Evolutionary conservation across 257 asterid genomes (phyloP), one percentile per base, ranked within the genome.

Genomic region (Phtheirospermum japonicum): DNA sequence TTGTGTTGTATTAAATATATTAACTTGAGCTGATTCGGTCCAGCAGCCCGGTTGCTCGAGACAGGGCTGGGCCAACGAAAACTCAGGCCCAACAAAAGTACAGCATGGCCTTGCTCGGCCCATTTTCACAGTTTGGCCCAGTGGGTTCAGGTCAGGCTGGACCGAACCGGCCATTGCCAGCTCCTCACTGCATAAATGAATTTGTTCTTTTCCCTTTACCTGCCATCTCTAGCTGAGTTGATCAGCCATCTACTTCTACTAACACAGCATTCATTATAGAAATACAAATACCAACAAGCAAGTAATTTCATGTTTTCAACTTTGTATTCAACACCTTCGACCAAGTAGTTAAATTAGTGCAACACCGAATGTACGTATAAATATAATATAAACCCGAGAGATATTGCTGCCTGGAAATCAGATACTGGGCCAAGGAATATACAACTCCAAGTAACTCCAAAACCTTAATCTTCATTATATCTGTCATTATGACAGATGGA

Each of bases 381-480:
- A 93, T 89, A 78, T 80, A 93, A 82, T 81, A 87, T 82, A 93
- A 57, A 67, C 99, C 99, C 16, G 95, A 83, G 43, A 89, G 71
- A 73, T 83, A 73, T 32, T 85, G 96, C 72, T 84, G 99, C 72
- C 86, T 85, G 46, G 97, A 87, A 17, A 93, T 81, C 56, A 89
- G 83, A 75, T 81, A 89, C 82, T 93, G 97, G 28, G 85, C 88
- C 77, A 93, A 64, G 17, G 96, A 85, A 73, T 89, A 93, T 71
- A 93, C 81, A 59, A 82, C 80, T 58, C 97, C 99, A 20, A 93
- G 96, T 42, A 93, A 87, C 73, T 92, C 99, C 81, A 93, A 75
- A 53, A 89, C 84, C 90, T 76, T 93, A 20, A 89, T 70, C 89
- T 87, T 84, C 72, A 93, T 64, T 4, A 89, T 59, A 34, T 89